Evolutionary conservation across 1,139 yeast genomes (phyloP).

Genomic region (Scheffersomyces parashehatae): DNA sequence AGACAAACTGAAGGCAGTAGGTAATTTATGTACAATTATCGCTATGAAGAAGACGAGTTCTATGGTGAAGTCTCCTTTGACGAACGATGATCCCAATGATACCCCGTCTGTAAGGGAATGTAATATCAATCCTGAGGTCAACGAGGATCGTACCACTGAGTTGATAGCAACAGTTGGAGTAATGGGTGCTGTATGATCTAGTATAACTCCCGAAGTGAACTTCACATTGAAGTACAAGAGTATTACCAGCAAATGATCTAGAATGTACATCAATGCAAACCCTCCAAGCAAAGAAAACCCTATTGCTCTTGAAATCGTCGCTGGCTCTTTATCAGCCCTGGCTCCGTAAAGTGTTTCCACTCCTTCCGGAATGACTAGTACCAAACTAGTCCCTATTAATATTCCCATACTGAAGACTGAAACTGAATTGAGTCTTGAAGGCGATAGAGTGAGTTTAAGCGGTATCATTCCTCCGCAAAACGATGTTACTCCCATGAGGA

Average conservation of each 20-base stretch:
- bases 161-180: background rate
- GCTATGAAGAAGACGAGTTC: slow-evolving; percentile 57
- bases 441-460: slow-evolving; percentile 19
- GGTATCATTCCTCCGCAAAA: slow-evolving; percentile 37
- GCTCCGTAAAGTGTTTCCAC: slow-evolving; percentile 45
- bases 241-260: slow-evolving; percentile 36
- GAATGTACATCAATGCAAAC: slow-evolving; percentile 50
- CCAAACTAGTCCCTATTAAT: slow-evolving; percentile 61
- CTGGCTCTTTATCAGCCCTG: slow-evolving; percentile 17
- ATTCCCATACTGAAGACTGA: slow-evolving; percentile 64
- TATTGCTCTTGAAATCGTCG: slow-evolving; percentile 16
- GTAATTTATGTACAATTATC: slow-evolving; percentile 70
- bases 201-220: slow-evolving; percentile 1
- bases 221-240: slow-evolving; percentile 7
- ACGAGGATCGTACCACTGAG: slow-evolving; percentile 26
- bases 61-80: slow-evolving; percentile 45
- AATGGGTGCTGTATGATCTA: background rate
- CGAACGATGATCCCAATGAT: slow-evolving; percentile 66
- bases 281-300: slow-evolving; percentile 47
- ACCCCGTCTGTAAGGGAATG: slow-evolving; percentile 77
- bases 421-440: slow-evolving; percentile 19
- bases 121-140: slow-evolving; percentile 62
- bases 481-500: slow-evolving; percentile 32
- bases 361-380: slow-evolving; percentile 75
- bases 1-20: slow-evolving; percentile 70